Base-by-base conservation (phyloP, 1,284 basidiomycete genomes). In the Coniferiporia sulphurascens region DNA sequence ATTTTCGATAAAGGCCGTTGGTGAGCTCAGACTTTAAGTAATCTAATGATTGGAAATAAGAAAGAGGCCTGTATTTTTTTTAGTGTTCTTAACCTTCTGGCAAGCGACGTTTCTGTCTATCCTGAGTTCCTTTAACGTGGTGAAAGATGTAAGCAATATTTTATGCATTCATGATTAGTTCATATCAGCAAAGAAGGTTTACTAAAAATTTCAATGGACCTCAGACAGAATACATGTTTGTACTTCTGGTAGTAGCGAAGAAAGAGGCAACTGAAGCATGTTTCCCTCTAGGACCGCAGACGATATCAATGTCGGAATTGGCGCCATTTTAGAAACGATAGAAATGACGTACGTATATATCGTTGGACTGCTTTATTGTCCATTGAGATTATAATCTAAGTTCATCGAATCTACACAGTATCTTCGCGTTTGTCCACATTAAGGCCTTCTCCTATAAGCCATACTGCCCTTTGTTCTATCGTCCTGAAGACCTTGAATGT, bases 31-130 rank as follows among this genome's bases (percentile, higher is more conserved):
- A 34, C 48, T 58, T 19, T 3, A 15, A 19, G 0, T 50, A n/a
- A 10, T 61, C 2, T 43, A 54, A 13, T 22, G 15, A 45, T 21
- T 15, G 27, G 27, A 27, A 27, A 27, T 27, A 27, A 27, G 2
- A 27, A 27, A 27, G 27, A 48, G 19, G 19, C 6, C 34, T 19
- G 54, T 9, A 50, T 44, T 22, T 22, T 22, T 22, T 27, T 36
- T 64, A 83, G 87, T 91, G 0, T 91, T 91, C 68, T 74, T 91
- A 43, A 89, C 86, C 12, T 91, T 92, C 67, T 91, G 89, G 89
- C 89, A 91, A 70, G 81, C 84, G 8, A 83, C 81, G 0, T 74
- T 83, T 46, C 76, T 91, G 15, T 82, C 82, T 2, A 63, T 84
- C 4, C 77, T 91, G n/a, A 79, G 77, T 44, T 76, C 80, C 71